Evolutionary conservation across 2,329 filamentous ascomycete species (phyloP).

Genomic region (Fusarium circinatum): DNA sequence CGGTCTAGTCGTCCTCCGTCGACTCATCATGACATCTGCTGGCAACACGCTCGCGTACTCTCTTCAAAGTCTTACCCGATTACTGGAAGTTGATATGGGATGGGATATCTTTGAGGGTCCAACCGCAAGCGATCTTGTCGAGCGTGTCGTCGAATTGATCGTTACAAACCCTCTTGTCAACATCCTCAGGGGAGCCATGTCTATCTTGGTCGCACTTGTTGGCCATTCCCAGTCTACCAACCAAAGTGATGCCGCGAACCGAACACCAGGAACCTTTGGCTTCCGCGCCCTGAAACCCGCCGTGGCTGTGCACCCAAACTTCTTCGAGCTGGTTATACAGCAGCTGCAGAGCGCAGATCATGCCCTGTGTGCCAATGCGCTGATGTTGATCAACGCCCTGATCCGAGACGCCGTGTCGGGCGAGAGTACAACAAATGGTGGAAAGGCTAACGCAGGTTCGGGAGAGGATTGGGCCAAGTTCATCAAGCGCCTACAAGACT

Average conservation of each 20-base stretch:
- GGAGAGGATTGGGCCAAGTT: slow-evolving; percentile 91
- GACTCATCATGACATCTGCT: slow-evolving; percentile 83
- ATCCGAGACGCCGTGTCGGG: slow-evolving; percentile 90
- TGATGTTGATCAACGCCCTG: slow-evolving; percentile 94
- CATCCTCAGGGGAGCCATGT: slow-evolving; percentile 95
- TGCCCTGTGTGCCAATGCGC: slow-evolving; percentile 91
- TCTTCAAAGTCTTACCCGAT: slow-evolving; percentile 84
- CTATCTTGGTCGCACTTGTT: slow-evolving; percentile 92
- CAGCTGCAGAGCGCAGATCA: slow-evolving; percentile 95
- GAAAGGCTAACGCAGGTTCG: slow-evolving; percentile 43
- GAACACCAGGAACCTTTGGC: slow-evolving; percentile 74
- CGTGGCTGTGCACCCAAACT: slow-evolving; percentile 89
- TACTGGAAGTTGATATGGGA: slow-evolving; percentile 96
- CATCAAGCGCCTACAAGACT: slow-evolving; percentile 90
- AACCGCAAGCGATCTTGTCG: slow-evolving; percentile 72
- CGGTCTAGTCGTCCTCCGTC: slow-evolving; percentile 82
- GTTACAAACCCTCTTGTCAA: slow-evolving; percentile 97
- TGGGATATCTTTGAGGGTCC: slow-evolving; percentile 86
- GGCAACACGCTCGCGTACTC: slow-evolving; percentile 98
- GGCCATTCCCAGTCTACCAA: slow-evolving; percentile 77
- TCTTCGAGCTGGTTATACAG: slow-evolving; percentile 92
- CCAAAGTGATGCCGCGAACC: slow-evolving; percentile 48
- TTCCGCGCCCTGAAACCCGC: slow-evolving; percentile 93
- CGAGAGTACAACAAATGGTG: slow-evolving; percentile 63
- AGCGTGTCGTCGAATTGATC: slow-evolving; percentile 87